Conservation (phyloP, 106 monocot species). For the Acorus gramineus region DNA sequence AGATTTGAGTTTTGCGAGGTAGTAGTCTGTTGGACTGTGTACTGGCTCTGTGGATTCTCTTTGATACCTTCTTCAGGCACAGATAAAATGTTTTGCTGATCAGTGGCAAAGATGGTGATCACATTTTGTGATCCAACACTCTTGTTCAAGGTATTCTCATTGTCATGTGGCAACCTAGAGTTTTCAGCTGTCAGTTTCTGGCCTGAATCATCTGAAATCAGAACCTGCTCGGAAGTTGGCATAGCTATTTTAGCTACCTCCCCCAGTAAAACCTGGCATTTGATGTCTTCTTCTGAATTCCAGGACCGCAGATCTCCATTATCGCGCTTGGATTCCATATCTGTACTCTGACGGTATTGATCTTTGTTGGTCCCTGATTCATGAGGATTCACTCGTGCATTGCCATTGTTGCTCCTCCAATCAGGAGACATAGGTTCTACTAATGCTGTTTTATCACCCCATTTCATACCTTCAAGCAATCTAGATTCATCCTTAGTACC, state of each 20-base stretch:
- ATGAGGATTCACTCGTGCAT: neutral
- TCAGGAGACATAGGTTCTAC: conserved; percentile 7
- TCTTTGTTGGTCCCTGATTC: neutral
- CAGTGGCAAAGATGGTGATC: neutral
- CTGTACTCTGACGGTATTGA: neutral
- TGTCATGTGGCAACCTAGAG: neutral
- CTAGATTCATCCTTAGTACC: neutral
- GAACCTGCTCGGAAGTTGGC: neutral
- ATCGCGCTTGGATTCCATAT: conserved; percentile 2
- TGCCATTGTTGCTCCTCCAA: conserved; percentile 3
- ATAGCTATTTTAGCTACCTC: neutral
- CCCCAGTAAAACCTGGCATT: neutral
- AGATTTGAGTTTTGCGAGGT: conserved; percentile 2
- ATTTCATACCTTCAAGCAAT: conserved; percentile 1
- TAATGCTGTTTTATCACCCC: neutral
- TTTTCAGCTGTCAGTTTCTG: too few species aligned
- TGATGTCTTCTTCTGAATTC: conserved; percentile 2
- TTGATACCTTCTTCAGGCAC: conserved; percentile 5
- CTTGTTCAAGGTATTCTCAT: neutral
- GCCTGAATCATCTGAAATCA: neutral
- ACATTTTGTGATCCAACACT: neutral
- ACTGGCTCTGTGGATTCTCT: conserved; percentile 5
- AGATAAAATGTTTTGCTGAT: neutral
- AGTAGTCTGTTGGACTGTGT: neutral
- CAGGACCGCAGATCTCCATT: conserved; percentile 3